Percentiles rank a stretch among this genome's conserved stretches.
Evolutionary conservation across 306 rosid species (phyloP).

Genomic region (Lathyrus sativus): DNA sequence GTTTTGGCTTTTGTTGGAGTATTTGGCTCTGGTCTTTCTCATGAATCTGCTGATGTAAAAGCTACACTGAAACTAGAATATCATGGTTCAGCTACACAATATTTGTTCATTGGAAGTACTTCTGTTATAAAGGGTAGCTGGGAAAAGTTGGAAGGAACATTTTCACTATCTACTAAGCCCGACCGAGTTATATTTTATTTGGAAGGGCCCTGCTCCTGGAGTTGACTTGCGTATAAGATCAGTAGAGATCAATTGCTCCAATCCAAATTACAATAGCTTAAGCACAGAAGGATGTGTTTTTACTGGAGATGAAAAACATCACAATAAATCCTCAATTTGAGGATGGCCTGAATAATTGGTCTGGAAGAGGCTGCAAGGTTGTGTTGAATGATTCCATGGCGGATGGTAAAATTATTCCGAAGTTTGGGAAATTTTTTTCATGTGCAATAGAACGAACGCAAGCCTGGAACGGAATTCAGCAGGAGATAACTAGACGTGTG

Average conservation of each 20-base stretch:
- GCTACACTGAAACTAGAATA: constrained; percentile 82
- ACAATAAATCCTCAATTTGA: constrained; percentile 75
- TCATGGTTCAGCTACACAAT: constrained; percentile 60
- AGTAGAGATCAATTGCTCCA: constrained; percentile 56
- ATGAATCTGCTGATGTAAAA: constrained; percentile 62
- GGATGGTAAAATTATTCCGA: constrained; percentile 75
- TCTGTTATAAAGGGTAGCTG: constrained; percentile 65
- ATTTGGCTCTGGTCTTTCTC: constrained; percentile 67
- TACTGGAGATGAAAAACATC: constrained; percentile 57
- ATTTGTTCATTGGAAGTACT: constrained; percentile 70
- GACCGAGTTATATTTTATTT: constrained; percentile 67
- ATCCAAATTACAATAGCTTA: constrained; percentile 44
- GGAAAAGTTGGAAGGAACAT: constrained; percentile 81
- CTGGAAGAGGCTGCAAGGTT: constrained; percentile 94
- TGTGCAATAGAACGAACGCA: constrained; percentile 81
- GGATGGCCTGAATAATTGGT: constrained; percentile 84
- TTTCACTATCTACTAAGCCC: constrained; percentile 65
- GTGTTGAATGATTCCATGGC: constrained; percentile 65
- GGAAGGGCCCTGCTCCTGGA: constrained; percentile 93
- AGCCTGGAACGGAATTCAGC: constrained; percentile 94
- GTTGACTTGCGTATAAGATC: constrained; percentile 69
- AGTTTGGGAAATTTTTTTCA: constrained; percentile 74
- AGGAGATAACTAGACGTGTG: constrained; percentile 82
- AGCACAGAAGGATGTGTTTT: constrained; percentile 38
- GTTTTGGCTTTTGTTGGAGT: constrained; percentile 84